Percentiles rank a stretch among this genome's conserved stretches.
Evolutionary conservation across 2,329 filamentous ascomycete species (phyloP).

Genomic region (Epichloe glyceriae): DNA sequence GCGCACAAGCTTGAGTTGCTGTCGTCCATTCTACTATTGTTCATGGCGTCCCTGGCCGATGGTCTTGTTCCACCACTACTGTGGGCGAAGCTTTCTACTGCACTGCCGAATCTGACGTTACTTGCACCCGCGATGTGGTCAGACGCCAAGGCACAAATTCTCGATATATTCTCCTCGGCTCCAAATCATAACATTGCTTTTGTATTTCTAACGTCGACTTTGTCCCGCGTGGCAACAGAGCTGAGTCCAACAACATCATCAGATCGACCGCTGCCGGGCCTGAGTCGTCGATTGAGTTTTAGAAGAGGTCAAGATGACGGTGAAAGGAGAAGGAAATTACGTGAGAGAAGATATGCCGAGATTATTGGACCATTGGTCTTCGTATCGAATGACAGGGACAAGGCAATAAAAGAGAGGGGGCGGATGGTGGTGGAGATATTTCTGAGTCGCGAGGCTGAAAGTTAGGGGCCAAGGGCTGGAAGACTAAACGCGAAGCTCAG

Average conservation of each 20-base stretch:
- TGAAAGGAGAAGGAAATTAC: constrained; percentile 35
- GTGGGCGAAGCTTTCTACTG: constrained; percentile 56
- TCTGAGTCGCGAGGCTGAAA: constrained; percentile 20
- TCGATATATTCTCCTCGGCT: constrained; percentile 59
- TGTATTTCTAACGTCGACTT: constrained; percentile 70
- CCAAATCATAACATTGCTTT: constrained; percentile 82
- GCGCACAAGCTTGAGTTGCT: constrained; percentile 63
- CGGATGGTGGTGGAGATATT: constrained; percentile 59
- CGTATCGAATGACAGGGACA: constrained; percentile 42
- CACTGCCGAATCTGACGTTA: constrained; percentile 29
- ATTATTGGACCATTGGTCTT: constrained; percentile 54
- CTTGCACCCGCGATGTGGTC: constrained; percentile 16
- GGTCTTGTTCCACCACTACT: constrained; percentile 60
- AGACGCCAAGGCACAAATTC: constrained; percentile 39
- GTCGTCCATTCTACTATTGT: constrained; percentile 57
- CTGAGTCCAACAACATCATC: constrained; percentile 26
- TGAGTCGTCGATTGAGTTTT: constrained; percentile 35
- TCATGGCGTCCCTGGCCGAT: constrained; percentile 63
- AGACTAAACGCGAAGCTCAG: not conserved
- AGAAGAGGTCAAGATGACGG: constrained; percentile 19
- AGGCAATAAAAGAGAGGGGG: constrained; percentile 48
- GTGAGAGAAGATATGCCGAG: constrained; percentile 50
- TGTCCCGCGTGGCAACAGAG: constrained; percentile 41
- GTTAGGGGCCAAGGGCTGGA: constrained; percentile 14
- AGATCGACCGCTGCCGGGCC: constrained; percentile 17